Percentiles rank a stretch among this genome's conserved stretches.
Evolutionary conservation across 2,329 filamentous ascomycete genomes (phyloP).

Genomic region (Aspergillus sp.): DNA sequence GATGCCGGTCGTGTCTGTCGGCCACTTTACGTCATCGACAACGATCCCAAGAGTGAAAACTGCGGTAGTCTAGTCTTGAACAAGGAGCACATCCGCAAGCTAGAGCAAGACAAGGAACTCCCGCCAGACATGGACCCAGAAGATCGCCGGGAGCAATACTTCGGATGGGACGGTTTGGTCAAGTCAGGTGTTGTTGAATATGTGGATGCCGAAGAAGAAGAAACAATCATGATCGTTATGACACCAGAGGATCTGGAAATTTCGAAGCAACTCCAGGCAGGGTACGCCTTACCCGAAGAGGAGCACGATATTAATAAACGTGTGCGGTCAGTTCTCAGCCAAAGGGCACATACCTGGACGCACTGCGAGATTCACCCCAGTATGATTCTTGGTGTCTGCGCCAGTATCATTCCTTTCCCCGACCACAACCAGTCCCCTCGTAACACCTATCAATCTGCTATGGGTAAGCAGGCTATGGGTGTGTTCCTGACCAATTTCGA

Average conservation of each 20-base stretch:
- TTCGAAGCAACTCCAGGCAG: conserved; percentile 68
- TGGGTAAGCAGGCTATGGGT: conserved; percentile 99
- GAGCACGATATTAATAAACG: conserved; percentile 77
- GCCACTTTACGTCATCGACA: conserved; percentile 90
- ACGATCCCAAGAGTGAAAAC: conserved; percentile 71
- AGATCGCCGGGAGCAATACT: conserved; percentile 61
- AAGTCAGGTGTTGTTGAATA: conserved; percentile 88
- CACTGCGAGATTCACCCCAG: conserved; percentile 99
- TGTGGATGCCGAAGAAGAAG: conserved; percentile 96
- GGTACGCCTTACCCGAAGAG: conserved; percentile 60
- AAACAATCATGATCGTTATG: conserved; percentile 99
- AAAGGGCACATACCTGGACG: conserved; percentile 87
- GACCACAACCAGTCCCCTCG: conserved; percentile 97
- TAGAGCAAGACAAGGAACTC: conserved; percentile 71
- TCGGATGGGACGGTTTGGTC: conserved; percentile 86
- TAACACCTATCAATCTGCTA: conserved; percentile 99
- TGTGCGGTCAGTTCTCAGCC: conserved; percentile 83
- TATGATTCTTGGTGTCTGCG: conserved; percentile 98
- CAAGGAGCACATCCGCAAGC: conserved; percentile 75
- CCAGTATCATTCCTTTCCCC: conserved; percentile 98
- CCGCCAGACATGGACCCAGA: conserved; percentile 60
- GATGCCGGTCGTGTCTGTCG: conserved; percentile 94
- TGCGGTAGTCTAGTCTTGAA: conserved; percentile 77
- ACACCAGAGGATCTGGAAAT: conserved; percentile 90
- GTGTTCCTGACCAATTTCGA: conserved; percentile 97